Percentiles rank a stretch among this genome's conserved stretches.
These are phyloP conservation scores for Apiospora arundinis DNA, from an alignment of 2,329 filamentous ascomycete species.

Conservation along the genomic window DNA sequence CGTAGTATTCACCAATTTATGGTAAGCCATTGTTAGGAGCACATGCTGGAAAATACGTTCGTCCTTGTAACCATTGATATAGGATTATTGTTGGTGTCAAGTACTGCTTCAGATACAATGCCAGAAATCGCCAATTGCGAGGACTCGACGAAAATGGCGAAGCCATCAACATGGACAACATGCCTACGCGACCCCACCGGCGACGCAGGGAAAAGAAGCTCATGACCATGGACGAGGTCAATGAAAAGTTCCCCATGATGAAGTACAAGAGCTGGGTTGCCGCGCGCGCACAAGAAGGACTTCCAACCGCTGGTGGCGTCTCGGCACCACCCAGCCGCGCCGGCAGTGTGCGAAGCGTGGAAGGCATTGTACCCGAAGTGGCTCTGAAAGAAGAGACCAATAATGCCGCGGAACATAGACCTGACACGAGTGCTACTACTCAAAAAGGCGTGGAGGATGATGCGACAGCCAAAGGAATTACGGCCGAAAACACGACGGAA, in stretches of 20 bases:
- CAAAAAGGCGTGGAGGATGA: neutral
- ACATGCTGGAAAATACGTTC: neutral
- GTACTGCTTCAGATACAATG: constrained; percentile 98
- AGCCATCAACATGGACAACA: constrained; percentile 83
- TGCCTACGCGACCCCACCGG: constrained; percentile 80
- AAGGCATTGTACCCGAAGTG: constrained; percentile 57
- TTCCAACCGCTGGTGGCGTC: constrained; percentile 85
- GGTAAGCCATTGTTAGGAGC: constrained; percentile 63
- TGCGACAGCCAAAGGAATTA: constrained; percentile 22
- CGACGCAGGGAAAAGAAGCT: constrained; percentile 95
- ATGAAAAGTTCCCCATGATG: constrained; percentile 91
- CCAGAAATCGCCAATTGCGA: constrained; percentile 82
- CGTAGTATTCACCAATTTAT: constrained; percentile 98
- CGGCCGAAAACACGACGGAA: constrained; percentile 23
- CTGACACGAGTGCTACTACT: neutral
- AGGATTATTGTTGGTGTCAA: constrained; percentile 99
- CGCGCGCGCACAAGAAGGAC: constrained; percentile 79
- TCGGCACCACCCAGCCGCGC: constrained; percentile 75
- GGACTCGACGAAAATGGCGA: constrained; percentile 79
- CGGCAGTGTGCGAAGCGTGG: constrained; percentile 73
- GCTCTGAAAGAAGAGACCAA: constrained; percentile 50
- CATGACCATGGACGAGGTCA: constrained; percentile 99
- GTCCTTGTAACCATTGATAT: constrained; percentile 24
- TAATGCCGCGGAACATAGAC: constrained; percentile 30
- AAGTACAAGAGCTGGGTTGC: constrained; percentile 98